Evolutionary conservation across 345 rosid species (phyloP), one percentile per base, ranked within the genome.

Genomic region (Camelina hispida): DNA sequence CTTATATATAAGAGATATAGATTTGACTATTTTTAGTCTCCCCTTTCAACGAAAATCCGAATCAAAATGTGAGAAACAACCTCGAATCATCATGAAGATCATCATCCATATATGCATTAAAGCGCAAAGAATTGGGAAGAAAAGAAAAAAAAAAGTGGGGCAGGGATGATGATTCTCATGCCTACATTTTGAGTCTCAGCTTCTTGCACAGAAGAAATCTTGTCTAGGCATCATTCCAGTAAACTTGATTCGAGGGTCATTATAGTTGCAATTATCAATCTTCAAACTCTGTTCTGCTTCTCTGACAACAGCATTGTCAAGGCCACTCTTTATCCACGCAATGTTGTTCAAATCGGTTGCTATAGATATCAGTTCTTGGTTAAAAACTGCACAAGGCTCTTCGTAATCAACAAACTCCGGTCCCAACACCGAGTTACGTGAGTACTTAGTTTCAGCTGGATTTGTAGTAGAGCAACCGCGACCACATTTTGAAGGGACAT

Each of bases 321-420:
- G 89, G 23, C 90, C 89, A 59, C 93, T 91, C 74, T 71, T 88
- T 47, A 90, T 90, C 95, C 98, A 88, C 7, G 97, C 91, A 55
- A 91, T 88, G 73, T 84, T 90, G 86, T 88, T 91, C 81, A 94
- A 74, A 75, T 94, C 96, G 0, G 96, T 88, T 17, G 96, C 96
- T 67, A 90, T 73, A 66, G 93, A 86, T 73, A 91, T 83, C 54
- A 94, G 69, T 71, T 91, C 95, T 55, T 85, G 88, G 79, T 85
- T 84, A 14, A 87, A 83, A 75, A 86, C 81, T 34, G 78, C 51
- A 43, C 85, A 86, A 25, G 68, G 79, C 76, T 91, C 98, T 54
- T 87, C 89, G 59, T 85, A 88, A 62, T 91, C 98, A 34, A 88
- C 77, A 68, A 94, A 94, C 76, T 88, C 97, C 2, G 92, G 92